Evolutionary conservation across 1,284 basidiomycete species (phyloP).

Genomic region (Papiliotrema nemorosa): DNA sequence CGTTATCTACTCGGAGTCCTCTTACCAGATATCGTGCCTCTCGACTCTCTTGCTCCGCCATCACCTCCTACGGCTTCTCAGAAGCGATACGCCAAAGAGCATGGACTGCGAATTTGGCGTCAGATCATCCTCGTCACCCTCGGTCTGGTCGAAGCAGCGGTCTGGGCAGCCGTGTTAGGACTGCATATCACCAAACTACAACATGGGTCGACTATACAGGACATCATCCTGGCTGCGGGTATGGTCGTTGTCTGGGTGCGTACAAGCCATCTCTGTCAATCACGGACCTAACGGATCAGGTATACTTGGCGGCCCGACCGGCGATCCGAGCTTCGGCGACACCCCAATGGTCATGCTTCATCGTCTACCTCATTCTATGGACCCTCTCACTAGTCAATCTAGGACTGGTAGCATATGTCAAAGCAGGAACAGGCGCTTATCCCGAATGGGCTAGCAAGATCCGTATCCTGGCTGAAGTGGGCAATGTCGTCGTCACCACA

Average conservation of each 20-base stretch:
- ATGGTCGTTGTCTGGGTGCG: slow-evolving; percentile 45
- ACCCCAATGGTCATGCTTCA: slow-evolving; percentile 35
- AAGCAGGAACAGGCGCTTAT: slow-evolving; percentile 15
- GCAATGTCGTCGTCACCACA: slow-evolving; percentile 21
- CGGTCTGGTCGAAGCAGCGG: slow-evolving; percentile 21
- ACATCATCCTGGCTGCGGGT: slow-evolving; percentile 24
- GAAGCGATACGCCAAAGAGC: slow-evolving; percentile 6
- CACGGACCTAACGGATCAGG: slow-evolving; percentile 13
- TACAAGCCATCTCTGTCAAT: background rate
- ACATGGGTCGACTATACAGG: slow-evolving; percentile 9
- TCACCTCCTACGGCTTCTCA: slow-evolving; percentile 13
- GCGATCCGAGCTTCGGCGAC: slow-evolving; percentile 33
- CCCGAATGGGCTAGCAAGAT: slow-evolving; percentile 32
- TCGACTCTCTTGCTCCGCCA: slow-evolving; percentile 25
- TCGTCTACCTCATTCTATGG: slow-evolving; percentile 30
- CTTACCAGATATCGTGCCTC: slow-evolving; percentile 31
- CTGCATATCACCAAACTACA: slow-evolving; percentile 16
- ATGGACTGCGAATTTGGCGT: slow-evolving; percentile 24
- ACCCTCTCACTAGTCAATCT: slow-evolving; percentile 24
- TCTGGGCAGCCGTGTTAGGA: slow-evolving; percentile 37
- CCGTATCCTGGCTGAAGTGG: slow-evolving; percentile 24
- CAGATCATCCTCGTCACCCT: slow-evolving; percentile 26
- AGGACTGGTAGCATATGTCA: slow-evolving; percentile 24
- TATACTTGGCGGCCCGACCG: slow-evolving; percentile 28
- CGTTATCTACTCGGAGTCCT: slow-evolving; percentile 10